Conservation (phyloP, 768 basidiomycete species). For the Psilocybe azurescens region DNA sequence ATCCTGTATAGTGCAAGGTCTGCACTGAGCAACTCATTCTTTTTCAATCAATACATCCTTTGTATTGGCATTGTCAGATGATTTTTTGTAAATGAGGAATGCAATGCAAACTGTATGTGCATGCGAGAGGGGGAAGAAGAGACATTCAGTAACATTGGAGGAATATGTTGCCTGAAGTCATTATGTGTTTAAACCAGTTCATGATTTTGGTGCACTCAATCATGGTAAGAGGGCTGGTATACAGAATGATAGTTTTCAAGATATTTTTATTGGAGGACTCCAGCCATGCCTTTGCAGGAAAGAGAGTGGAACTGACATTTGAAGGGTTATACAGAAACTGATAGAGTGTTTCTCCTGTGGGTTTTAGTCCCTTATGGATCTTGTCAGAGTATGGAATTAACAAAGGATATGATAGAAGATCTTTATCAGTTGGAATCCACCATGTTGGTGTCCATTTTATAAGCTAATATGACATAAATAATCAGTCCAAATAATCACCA, state of each 20-base stretch:
- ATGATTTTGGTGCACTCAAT: conserved; percentile 23
- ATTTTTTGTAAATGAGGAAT: conserved; percentile 2
- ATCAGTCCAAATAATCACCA: not conserved
- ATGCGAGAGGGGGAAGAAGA: conserved; percentile 15
- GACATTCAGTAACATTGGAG: conserved; percentile 8
- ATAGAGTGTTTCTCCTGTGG: conserved; percentile 9
- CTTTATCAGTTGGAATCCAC: conserved; percentile 20
- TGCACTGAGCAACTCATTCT: conserved; percentile 12
- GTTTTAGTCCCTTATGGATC: conserved; percentile 18
- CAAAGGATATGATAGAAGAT: conserved; percentile 24
- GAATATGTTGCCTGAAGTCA: conserved; percentile 9
- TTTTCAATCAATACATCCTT: not conserved
- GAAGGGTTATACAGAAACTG: conserved; percentile 13
- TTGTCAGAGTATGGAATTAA: conserved; percentile 20
- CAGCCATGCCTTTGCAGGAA: conserved; percentile 27
- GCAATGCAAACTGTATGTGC: conserved; percentile 22
- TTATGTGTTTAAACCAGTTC: conserved; percentile 30
- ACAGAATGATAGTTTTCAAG: conserved; percentile 14
- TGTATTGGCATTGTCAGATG: not conserved
- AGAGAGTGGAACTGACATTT: not conserved
- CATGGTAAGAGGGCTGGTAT: conserved; percentile 19
- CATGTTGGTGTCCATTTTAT: conserved; percentile 28
- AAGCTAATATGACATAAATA: conserved; percentile 16
- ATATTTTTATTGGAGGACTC: conserved; percentile 10
- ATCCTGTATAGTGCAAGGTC: not conserved